Evolutionary conservation across 768 basidiomycete species (phyloP).

Genomic region (Pleurotus salmoneostramineus): DNA sequence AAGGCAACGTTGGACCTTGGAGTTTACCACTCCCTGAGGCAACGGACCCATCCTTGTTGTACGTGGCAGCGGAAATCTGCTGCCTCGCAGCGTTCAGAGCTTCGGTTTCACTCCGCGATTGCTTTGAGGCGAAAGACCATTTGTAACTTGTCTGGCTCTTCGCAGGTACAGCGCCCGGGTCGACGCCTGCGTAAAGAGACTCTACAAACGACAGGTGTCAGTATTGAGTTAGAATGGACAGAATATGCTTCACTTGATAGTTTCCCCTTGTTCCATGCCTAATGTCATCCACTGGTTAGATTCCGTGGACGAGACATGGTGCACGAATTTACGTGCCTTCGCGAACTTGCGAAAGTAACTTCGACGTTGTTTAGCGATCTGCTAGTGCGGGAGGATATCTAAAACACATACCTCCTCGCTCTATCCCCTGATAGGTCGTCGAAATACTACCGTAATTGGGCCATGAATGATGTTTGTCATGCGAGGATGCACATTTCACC

Average conservation of each 20-base stretch:
- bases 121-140: constrained; percentile 80
- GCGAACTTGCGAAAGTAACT: constrained; percentile 95
- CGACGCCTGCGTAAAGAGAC: constrained; percentile 58
- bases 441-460: constrained; percentile 56
- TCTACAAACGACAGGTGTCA: constrained; percentile 25
- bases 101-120: constrained; percentile 51
- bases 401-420: constrained; percentile 59
- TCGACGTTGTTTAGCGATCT: constrained; percentile 22
- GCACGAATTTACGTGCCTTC: constrained; percentile 39
- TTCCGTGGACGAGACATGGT: not conserved
- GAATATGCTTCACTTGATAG: constrained; percentile 47
- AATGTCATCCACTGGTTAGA: constrained; percentile 3
- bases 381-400: constrained; percentile 6
- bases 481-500: constrained; percentile 4
- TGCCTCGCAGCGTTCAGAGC: constrained; percentile 58
- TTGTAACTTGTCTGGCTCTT: constrained; percentile 79
- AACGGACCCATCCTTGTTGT: constrained; percentile 27
- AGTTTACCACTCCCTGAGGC: constrained; percentile 37
- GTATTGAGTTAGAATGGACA: not conserved
- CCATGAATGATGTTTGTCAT: not conserved
- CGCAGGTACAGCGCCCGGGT: constrained; percentile 48
- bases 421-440: constrained; percentile 81
- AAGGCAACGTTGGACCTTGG: constrained; percentile 67
- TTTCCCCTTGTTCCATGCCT: constrained; percentile 83
- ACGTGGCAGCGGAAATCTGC: constrained; percentile 51